These are phyloP conservation scores for Didymella segeticola DNA, from an alignment of 2,329 filamentous ascomycete species.

Conservation along the genomic window DNA sequence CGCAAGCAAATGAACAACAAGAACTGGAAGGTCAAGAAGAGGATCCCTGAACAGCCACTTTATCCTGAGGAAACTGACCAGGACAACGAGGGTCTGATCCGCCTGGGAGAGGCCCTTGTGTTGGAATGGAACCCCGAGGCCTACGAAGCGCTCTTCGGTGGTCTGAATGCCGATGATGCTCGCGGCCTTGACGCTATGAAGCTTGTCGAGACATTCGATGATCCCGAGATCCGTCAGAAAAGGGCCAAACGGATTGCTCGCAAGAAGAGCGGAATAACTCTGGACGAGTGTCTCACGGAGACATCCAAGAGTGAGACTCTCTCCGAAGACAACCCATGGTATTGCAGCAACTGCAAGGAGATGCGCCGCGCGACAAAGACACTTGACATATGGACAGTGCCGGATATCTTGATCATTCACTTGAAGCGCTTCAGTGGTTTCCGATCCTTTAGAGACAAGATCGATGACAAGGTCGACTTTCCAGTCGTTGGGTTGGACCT, in stretches of 20 bases:
- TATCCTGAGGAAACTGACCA: slow-evolving; percentile 43
- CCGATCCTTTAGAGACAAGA: slow-evolving; percentile 83
- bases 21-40: slow-evolving; percentile 45
- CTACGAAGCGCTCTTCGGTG: slow-evolving; percentile 72
- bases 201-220: slow-evolving; percentile 61
- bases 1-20: slow-evolving; percentile 42
- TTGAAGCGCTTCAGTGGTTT: slow-evolving; percentile 93
- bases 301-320: slow-evolving; percentile 93
- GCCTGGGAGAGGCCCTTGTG: slow-evolving; percentile 82
- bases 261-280: slow-evolving; percentile 75
- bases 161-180: slow-evolving; percentile 51
- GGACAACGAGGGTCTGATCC: slow-evolving; percentile 68
- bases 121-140: slow-evolving; percentile 82
- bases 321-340: slow-evolving; percentile 97
- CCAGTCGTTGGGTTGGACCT: slow-evolving; percentile 88
- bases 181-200: slow-evolving; percentile 68
- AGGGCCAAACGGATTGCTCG: slow-evolving; percentile 69
- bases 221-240: slow-evolving; percentile 68
- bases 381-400: slow-evolving; percentile 95
- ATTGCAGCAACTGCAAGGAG: slow-evolving; percentile 94
- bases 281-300: slow-evolving; percentile 92
- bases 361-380: slow-evolving; percentile 93
- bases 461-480: slow-evolving; percentile 90
- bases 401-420: slow-evolving; percentile 93
- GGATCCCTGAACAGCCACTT: slow-evolving; percentile 36